These are phyloP conservation scores for Pseudocercospora fijiensis DNA, from an alignment of 2,329 filamentous ascomycete species.

Conservation along the genomic window DNA sequence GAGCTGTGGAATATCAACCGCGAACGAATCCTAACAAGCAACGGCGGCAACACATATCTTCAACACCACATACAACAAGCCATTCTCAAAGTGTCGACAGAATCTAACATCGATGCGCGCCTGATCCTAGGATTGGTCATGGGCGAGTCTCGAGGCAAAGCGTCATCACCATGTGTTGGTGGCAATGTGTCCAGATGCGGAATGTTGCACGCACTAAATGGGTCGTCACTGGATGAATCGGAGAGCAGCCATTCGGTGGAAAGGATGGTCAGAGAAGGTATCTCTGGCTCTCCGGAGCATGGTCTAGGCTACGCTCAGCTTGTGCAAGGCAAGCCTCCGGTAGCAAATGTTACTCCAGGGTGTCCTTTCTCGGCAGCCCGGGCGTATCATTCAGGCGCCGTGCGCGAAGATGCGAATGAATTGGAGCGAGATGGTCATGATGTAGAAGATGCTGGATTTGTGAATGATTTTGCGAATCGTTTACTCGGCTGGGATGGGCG, in stretches of 20 bases:
- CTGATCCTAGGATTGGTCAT: slow-evolving; percentile 29
- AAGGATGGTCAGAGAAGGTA: slow-evolving; percentile 28
- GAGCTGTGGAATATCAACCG: slow-evolving; percentile 28
- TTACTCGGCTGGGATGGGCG: slow-evolving; percentile 29
- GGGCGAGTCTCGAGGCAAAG: slow-evolving; percentile 26
- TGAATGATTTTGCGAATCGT: slow-evolving; percentile 30
- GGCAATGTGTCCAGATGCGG: slow-evolving; percentile 19
- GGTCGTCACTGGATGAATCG: slow-evolving; percentile 15
- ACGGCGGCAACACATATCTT: slow-evolving; percentile 27
- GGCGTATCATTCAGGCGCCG: slow-evolving; percentile 17
- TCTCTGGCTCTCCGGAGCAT: slow-evolving; percentile 16
- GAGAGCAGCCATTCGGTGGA: slow-evolving; percentile 18
- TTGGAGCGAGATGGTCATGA: slow-evolving; percentile 11
- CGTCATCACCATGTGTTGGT: slow-evolving; percentile 20
- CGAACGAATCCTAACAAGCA: slow-evolving; percentile 22
- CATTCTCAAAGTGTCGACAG: slow-evolving; percentile 18
- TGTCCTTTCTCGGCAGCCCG: slow-evolving; percentile 20
- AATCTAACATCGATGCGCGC: slow-evolving; percentile 21
- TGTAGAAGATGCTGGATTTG: slow-evolving; percentile 17
- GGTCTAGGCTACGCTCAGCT: slow-evolving; percentile 17
- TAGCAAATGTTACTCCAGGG: slow-evolving; percentile 9
- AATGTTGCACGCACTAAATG: slow-evolving; percentile 24
- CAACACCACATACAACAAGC: slow-evolving; percentile 24
- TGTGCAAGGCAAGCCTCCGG: slow-evolving; percentile 9
- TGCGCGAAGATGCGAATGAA: not conserved